phyloP scores from a whole-genome alignment of 257 asterid species.

The Solanum piurae region DNA sequence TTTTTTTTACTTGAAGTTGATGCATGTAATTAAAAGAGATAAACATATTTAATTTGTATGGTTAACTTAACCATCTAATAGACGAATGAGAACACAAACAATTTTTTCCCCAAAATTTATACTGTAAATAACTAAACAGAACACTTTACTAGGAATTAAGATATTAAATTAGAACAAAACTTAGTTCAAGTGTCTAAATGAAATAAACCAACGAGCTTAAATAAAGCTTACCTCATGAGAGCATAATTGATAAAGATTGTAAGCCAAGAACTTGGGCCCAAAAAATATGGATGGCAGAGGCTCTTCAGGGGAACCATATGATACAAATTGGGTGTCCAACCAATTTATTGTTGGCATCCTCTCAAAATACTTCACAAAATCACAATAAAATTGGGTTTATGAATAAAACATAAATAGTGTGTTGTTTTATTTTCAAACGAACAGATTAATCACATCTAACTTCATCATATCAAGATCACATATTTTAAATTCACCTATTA shows the following conservation, averaged over 20 bases:
- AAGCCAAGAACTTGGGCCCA: constrained; percentile 21
- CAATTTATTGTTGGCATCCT: constrained; percentile 8
- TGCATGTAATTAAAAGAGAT: background rate
- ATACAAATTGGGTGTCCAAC: constrained; percentile 27
- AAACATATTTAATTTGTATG: background rate
- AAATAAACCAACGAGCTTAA: too few species aligned
- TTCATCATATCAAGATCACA: too few species aligned
- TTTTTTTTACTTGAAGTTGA: too few species aligned
- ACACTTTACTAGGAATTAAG: too few species aligned
- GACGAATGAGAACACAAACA: background rate
- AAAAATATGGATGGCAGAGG: constrained; percentile 19
- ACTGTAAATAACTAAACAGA: background rate
- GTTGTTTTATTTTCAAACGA: background rate
- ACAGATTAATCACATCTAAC: too few species aligned
- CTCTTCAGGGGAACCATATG: constrained; percentile 22
- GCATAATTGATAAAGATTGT: constrained; percentile 20
- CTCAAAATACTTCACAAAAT: constrained; percentile 5
- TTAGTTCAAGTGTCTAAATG: accelerated
- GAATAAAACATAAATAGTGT: background rate
- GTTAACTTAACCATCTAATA: too few species aligned
- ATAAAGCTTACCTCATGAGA: constrained; percentile 19
- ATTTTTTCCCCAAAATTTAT: background rate
- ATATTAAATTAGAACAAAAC: too few species aligned
- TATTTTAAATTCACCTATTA: too few species aligned
- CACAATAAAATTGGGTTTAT: background rate